Evolutionary conservation across 305 asterid genomes (phyloP).

Genomic region (Withania somnifera): DNA sequence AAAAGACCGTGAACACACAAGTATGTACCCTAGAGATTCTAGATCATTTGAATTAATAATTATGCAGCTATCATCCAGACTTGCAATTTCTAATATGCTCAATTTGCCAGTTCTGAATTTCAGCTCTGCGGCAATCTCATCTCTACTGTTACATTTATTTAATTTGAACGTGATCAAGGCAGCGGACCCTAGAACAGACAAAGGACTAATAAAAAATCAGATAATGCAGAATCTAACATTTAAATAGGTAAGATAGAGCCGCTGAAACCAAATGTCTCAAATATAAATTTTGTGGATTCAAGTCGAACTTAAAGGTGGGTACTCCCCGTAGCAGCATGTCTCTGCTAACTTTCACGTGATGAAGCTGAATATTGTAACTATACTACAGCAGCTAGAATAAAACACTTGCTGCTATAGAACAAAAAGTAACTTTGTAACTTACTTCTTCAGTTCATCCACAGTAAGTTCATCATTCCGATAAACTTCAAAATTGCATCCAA

Average conservation of each 20-base stretch:
- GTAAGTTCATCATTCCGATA: constrained; percentile 89
- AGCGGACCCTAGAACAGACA: background rate
- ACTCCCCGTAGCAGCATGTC: too few species aligned
- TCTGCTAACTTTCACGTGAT: too few species aligned
- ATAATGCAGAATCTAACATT: background rate
- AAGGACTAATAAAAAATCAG: background rate
- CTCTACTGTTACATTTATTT: background rate
- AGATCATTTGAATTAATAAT: background rate
- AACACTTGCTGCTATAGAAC: background rate
- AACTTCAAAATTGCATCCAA: constrained; percentile 74
- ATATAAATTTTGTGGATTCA: background rate
- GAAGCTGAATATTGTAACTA: background rate
- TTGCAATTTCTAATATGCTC: background rate
- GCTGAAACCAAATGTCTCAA: background rate
- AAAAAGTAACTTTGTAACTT: constrained; percentile 1
- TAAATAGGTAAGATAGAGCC: background rate
- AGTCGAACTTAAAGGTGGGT: too few species aligned
- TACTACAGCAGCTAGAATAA: background rate
- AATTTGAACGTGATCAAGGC: background rate
- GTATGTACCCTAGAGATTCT: too few species aligned
- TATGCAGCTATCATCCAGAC: background rate
- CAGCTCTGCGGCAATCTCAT: background rate
- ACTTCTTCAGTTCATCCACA: constrained; percentile 64
- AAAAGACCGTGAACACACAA: background rate
- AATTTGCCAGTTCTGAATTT: background rate